Conservation (phyloP, 805 yeast genomes). For the Hanseniaspora lindneri region DNA sequence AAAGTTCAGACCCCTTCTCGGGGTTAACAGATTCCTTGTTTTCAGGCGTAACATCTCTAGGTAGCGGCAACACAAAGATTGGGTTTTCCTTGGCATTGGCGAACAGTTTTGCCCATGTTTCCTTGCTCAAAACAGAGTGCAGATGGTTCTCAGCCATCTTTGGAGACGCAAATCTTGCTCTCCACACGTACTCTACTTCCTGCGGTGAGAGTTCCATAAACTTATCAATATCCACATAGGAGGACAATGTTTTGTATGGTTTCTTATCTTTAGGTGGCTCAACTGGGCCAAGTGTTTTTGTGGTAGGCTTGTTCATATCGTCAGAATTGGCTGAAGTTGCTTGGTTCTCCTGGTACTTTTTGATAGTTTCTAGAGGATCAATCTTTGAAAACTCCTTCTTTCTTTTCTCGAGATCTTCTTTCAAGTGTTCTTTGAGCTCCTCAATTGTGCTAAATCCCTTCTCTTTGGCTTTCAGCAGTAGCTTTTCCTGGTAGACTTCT, state of each 20-base stretch:
- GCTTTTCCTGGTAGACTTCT: constrained; percentile 29
- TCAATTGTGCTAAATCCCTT: constrained; percentile 33
- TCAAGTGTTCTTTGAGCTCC: constrained; percentile 50
- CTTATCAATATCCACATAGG: constrained; percentile 62
- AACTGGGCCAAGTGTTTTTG: constrained; percentile 29
- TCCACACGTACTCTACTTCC: constrained; percentile 77
- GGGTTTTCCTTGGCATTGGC: constrained; percentile 63
- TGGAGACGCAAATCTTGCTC: constrained; percentile 61
- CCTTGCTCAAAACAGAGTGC: constrained; percentile 49
- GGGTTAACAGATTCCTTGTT: constrained; percentile 22
- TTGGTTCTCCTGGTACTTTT: constrained; percentile 37
- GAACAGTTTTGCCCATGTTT: constrained; percentile 52
- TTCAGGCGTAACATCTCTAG: constrained; percentile 40
- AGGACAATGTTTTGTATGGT: constrained; percentile 61
- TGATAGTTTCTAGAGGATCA: constrained; percentile 62
- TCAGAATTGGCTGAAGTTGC: constrained; percentile 24
- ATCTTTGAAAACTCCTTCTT: constrained; percentile 47
- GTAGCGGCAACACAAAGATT: constrained; percentile 79
- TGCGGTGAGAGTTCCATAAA: constrained; percentile 40
- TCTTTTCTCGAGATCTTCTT: constrained; percentile 45
- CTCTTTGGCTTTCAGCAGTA: constrained; percentile 31
- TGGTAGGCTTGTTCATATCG: constrained; percentile 20
- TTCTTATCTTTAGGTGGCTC: constrained; percentile 31
- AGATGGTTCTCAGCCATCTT: constrained; percentile 37
- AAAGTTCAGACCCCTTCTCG: constrained; percentile 45